Conservation (phyloP, 345 rosid genomes). For the Hibiscus mutabilis region DNA sequence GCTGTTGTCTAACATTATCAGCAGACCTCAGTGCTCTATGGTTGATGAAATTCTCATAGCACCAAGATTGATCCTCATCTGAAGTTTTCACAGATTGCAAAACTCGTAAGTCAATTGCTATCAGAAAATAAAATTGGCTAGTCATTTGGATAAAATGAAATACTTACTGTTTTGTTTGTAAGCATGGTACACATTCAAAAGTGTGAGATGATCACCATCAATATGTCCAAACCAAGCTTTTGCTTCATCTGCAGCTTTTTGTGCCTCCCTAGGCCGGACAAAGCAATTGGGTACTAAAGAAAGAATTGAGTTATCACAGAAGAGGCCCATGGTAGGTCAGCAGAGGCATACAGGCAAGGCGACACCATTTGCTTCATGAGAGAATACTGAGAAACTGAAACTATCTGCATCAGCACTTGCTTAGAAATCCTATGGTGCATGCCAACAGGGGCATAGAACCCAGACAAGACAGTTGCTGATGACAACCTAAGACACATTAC, state of each 20-base stretch:
- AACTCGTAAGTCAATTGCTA: background rate
- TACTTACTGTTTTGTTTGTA: slow-evolving; percentile 83
- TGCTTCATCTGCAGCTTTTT: slow-evolving; percentile 99
- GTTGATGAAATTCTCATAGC: slow-evolving; percentile 92
- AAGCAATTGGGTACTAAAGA: slow-evolving; percentile 99
- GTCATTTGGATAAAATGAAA: background rate
- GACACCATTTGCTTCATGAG: slow-evolving; percentile 95
- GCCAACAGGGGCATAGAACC: slow-evolving; percentile 75
- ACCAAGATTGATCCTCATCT: slow-evolving; percentile 92
- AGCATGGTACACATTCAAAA: slow-evolving; percentile 90
- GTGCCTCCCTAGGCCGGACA: slow-evolving; percentile 99
- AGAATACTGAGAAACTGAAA: slow-evolving; percentile 99
- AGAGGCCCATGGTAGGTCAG: slow-evolving; percentile 99
- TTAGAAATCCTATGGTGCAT: slow-evolving; percentile 73
- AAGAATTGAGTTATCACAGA: slow-evolving; percentile 92
- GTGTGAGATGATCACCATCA: slow-evolving; percentile 97
- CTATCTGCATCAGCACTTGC: slow-evolving; percentile 97
- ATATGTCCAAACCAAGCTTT: slow-evolving; percentile 95
- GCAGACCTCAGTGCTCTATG: slow-evolving; percentile 76
- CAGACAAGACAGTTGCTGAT: slow-evolving; percentile 81
- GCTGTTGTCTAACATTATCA: slow-evolving; percentile 89
- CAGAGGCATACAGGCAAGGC: slow-evolving; percentile 99
- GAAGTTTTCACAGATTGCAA: slow-evolving; percentile 12
- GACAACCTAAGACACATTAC: slow-evolving; percentile 42
- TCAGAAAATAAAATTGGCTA: background rate